phyloP scores from a whole-genome alignment of 192 early-diverging fungal species.

The Phlyctochytrium arcticum region DNA sequence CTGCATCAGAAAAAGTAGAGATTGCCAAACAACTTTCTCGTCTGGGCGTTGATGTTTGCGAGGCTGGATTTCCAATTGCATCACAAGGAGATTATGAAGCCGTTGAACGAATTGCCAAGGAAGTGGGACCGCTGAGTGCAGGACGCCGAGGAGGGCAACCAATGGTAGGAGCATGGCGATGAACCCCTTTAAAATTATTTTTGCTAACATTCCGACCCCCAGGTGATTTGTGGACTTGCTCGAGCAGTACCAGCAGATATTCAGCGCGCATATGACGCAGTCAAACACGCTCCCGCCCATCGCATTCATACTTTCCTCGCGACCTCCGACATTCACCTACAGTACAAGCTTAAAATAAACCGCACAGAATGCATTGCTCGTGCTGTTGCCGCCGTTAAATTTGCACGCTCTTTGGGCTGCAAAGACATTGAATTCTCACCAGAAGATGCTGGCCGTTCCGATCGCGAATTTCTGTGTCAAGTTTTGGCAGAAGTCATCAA shows the following conservation, averaged over 20 bases:
- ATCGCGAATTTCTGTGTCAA: conserved; percentile 82
- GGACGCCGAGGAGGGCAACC: conserved; percentile 68
- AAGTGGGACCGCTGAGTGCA: conserved; percentile 81
- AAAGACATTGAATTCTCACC: conserved; percentile 91
- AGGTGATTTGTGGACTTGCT: conserved; percentile 85
- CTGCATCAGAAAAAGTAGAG: conserved; percentile 87
- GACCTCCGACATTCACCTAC: conserved; percentile 92
- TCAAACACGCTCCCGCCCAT: conserved; percentile 77
- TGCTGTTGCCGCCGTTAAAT: conserved; percentile 72
- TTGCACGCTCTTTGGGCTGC: conserved; percentile 72
- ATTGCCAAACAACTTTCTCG: conserved; percentile 90
- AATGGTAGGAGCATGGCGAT: too few relatives aligned
- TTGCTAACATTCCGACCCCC: not conserved
- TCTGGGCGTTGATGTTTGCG: conserved; percentile 92
- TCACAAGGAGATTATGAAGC: conserved; percentile 94
- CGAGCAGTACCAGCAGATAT: conserved; percentile 84
- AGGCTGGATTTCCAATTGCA: conserved; percentile 94
- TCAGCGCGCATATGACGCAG: conserved; percentile 82
- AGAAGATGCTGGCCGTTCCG: conserved; percentile 90
- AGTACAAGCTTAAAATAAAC: conserved; percentile 88
- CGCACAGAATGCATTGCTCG: conserved; percentile 81
- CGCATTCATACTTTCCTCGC: conserved; percentile 95
- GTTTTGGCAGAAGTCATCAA: conserved; percentile 72
- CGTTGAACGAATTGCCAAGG: conserved; percentile 87
- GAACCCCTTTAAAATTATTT: not conserved